phyloP scores from a whole-genome alignment of 108 stramenopile genomes.

The Discostella pseudostelligera region DNA sequence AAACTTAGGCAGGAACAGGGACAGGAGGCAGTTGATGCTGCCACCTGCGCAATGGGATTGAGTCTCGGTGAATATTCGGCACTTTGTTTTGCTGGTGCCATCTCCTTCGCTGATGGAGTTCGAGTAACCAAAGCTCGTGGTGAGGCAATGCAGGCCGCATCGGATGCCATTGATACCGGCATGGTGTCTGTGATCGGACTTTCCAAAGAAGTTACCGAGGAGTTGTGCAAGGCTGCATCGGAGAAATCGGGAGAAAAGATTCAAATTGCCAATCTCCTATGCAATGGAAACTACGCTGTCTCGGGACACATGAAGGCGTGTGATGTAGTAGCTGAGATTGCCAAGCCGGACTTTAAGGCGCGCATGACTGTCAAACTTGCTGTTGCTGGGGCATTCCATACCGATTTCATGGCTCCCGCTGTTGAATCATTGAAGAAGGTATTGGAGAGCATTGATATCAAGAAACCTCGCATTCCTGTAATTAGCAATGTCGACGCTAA shows the following conservation, averaged over 20 bases:
- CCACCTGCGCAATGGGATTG: conserved; percentile 95
- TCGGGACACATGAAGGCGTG: conserved; percentile 87
- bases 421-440: conserved; percentile 86
- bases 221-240: conserved; percentile 81
- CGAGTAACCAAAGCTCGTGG: conserved; percentile 96
- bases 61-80: conserved; percentile 97
- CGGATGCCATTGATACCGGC: conserved; percentile 88
- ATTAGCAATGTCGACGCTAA: conserved; percentile 97
- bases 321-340: conserved; percentile 84
- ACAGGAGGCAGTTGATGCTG: conserved; percentile 86
- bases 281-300: conserved; percentile 97
- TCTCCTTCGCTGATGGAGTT: conserved; percentile 97
- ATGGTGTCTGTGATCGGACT: conserved; percentile 99
- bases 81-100: conserved; percentile 95
- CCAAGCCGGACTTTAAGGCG: conserved; percentile 97
- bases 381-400: conserved; percentile 98
- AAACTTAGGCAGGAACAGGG: conserved; percentile 87
- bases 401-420: conserved; percentile 95
- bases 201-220: conserved; percentile 75
- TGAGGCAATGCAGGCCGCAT: conserved; percentile 97
- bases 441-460: conserved; percentile 83
- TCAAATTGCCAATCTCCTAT: conserved; percentile 94
- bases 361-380: conserved; percentile 97
- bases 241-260: conserved; percentile 79
- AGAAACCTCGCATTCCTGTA: conserved; percentile 95